Conservation (phyloP, 345 rosid species). For the Rhizophora mangle region DNA sequence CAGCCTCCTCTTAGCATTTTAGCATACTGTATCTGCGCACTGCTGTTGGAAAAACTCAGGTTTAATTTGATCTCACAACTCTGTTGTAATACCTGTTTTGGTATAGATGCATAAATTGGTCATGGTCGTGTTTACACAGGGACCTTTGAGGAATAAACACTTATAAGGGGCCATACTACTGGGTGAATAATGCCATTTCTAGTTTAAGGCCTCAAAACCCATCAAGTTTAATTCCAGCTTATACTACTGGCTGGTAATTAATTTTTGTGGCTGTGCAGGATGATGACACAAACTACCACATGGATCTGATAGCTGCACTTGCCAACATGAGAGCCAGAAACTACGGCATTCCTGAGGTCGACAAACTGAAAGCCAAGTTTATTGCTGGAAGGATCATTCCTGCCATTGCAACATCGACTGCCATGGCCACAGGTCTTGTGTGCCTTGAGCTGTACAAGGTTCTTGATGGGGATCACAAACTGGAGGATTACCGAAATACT, state of each 20-base stretch:
- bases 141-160: background rate
- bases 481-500: constrained; percentile 92
- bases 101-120: background rate
- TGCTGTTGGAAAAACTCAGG: too few species aligned
- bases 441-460: constrained; percentile 96
- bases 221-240: background rate
- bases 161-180: background rate
- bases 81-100: too few species aligned
- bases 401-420: constrained; percentile 93
- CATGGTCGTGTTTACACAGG: background rate
- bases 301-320: constrained; percentile 95
- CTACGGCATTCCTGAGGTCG: constrained; percentile 93
- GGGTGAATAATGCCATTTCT: background rate
- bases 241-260: background rate
- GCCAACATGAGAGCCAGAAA: constrained; percentile 99
- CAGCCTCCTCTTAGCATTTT: background rate
- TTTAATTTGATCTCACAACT: too few species aligned
- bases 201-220: background rate
- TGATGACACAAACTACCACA: constrained; percentile 94
- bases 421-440: constrained; percentile 95
- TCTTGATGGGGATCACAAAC: constrained; percentile 62
- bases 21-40: too few species aligned
- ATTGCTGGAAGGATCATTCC: constrained; percentile 99
- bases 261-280: constrained; percentile 45
- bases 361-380: constrained; percentile 94